These are phyloP conservation scores for Aspergillus glaucus DNA, from an alignment of 2,329 filamentous ascomycete genomes.

Conservation along the genomic window DNA sequence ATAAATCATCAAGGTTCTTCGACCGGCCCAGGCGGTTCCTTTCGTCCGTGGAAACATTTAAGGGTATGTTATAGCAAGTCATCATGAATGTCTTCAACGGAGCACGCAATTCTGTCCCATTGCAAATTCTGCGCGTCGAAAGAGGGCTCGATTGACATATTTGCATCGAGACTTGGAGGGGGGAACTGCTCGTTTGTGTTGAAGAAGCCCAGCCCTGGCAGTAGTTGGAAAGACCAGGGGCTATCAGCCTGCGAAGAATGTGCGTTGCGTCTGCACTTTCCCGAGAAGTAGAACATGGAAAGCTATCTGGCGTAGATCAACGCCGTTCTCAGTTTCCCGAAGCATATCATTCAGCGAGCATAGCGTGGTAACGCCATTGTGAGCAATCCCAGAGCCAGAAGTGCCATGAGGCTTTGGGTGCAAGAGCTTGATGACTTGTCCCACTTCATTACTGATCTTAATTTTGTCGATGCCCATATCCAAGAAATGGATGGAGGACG, in stretches of 20 bases:
- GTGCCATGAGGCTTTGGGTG: slow-evolving; percentile 4
- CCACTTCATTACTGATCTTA: background rate
- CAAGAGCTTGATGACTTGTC: slow-evolving; percentile 7
- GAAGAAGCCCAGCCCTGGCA: background rate
- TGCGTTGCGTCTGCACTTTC: slow-evolving; percentile 13
- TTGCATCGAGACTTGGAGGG: background rate
- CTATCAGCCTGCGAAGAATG: background rate
- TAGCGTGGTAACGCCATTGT: slow-evolving; percentile 5
- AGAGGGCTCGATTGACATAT: background rate
- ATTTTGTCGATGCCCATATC: too few species aligned
- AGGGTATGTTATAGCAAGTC: too few species aligned
- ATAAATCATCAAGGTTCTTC: too few species aligned
- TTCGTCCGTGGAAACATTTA: too few species aligned
- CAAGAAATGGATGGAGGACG: too few species aligned
- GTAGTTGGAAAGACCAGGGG: too few species aligned
- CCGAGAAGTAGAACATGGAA: slow-evolving; percentile 12
- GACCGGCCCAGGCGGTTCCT: too few species aligned
- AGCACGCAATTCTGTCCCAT: slow-evolving; percentile 4
- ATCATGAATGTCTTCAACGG: slow-evolving; percentile 1
- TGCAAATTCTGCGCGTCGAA: background rate
- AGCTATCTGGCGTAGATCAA: slow-evolving; percentile 3
- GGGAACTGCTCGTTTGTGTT: background rate
- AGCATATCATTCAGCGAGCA: slow-evolving; percentile 8
- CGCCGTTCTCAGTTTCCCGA: slow-evolving; percentile 2
- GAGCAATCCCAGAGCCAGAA: slow-evolving; percentile 5